A percentile compares a stretch with the other conserved stretches of the same genome.
phyloP scores from a whole-genome alignment of 2,329 filamentous ascomycete genomes.

The Arthrobotrys iridis region DNA sequence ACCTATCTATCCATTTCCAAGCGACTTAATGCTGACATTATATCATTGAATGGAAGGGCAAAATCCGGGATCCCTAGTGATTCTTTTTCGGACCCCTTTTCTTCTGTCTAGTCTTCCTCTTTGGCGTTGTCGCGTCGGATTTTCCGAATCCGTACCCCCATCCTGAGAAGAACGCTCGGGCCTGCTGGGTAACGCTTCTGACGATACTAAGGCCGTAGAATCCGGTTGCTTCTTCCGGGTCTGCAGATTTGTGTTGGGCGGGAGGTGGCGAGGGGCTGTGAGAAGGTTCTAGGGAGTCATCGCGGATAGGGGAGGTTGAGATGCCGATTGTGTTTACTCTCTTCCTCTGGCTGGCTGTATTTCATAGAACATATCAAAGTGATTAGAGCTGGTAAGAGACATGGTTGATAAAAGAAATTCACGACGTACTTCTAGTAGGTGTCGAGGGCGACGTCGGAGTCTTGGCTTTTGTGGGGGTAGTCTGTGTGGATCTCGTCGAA shows the following conservation, averaged over 20 bases:
- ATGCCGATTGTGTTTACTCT: neutral
- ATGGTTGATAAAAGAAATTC: neutral
- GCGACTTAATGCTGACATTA: neutral
- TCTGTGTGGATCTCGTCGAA: neutral
- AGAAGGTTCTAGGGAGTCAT: neutral
- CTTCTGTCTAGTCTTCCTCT: neutral
- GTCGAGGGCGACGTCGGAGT: neutral
- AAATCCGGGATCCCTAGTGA: neutral
- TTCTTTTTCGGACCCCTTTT: slow-evolving; percentile 9
- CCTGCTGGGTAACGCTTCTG: slow-evolving; percentile 1
- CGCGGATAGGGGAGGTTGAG: neutral
- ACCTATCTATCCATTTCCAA: neutral
- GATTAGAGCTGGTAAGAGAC: neutral
- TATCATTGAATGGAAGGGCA: neutral
- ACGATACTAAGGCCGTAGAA: slow-evolving; percentile 23
- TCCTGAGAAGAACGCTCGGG: slow-evolving; percentile 14
- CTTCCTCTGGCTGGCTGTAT: neutral
- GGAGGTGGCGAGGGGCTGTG: neutral
- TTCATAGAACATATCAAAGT: no score
- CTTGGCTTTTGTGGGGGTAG: neutral
- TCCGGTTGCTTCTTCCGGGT: neutral
- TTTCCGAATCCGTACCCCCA: slow-evolving; percentile 24
- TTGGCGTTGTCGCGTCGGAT: neutral
- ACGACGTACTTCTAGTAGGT: neutral
- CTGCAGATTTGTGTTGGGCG: neutral